Evolutionary conservation across 768 basidiomycete genomes (phyloP), one percentile per base, ranked within the genome.

Genomic region (Kwoniella bestiolae): DNA sequence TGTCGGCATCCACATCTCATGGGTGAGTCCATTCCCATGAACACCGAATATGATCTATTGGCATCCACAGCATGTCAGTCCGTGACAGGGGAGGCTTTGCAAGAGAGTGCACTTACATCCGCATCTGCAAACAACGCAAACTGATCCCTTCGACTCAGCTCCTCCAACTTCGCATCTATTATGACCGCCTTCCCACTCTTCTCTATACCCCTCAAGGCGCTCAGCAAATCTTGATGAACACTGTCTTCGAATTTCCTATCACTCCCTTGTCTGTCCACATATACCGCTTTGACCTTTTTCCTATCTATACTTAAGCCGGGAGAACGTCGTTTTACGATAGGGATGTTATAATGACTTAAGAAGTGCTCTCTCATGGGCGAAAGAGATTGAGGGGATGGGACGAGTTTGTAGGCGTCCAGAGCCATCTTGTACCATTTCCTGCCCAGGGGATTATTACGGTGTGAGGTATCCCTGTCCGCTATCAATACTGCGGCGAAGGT

Each of bases 381-480:
- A 7, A 61, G 31, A n/a, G 29, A 35, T 0, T 51, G n/a, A 0
- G 32, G n/a, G 0, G 60, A 38, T 18, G 31, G 31, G 18, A 31
- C 32, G 14, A 61, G 32, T 29, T 35, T 35, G 11, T 50, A 52
- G 23, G 46, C 49, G 32, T 61, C 47, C 25, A 61, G 7, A 23
- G 60, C 46, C 45, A 35, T 34, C 31, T 61, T 61, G 12, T 61
- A 49, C 60, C 60, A 61, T 61, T 25, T 31, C 31, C 51, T 26
- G 1, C n/a, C 14, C 23, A 47, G 31, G 5, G 47, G 49, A 11
- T 35, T 38, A 35, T 61, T 38, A 18, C 49, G 60, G 32, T 61
- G 45, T n/a, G 46, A 45, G 16, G 57, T 59, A 6, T 11, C 45
- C 3, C 60, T 18, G 28, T 61, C 60, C 14, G 60, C 29, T 18